A percentile compares a stretch with the other conserved stretches of the same genome.
phyloP scores from a whole-genome alignment of 371 early-diverging fungal genomes.

The Funneliformis caledonium region DNA sequence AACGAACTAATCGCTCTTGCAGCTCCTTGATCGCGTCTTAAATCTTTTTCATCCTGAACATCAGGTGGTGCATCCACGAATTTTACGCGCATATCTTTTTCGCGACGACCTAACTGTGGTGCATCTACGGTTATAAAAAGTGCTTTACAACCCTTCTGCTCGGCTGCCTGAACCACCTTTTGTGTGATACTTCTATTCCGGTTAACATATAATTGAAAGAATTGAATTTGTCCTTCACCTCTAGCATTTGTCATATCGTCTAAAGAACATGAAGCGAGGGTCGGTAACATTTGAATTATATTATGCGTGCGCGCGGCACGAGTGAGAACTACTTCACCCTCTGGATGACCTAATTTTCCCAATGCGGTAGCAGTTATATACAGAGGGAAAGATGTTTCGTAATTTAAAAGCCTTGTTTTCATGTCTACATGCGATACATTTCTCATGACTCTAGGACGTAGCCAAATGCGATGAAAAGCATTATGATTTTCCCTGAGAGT shows the following conservation, averaged over 20 bases:
- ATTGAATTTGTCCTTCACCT: constrained; percentile 50
- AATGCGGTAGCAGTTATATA: constrained; percentile 68
- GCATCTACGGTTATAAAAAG: constrained; percentile 94
- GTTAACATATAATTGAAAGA: constrained; percentile 92
- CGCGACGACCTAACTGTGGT: constrained; percentile 86
- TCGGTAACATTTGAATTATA: constrained; percentile 73
- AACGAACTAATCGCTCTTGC: constrained; percentile 77
- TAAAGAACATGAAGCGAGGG: constrained; percentile 73
- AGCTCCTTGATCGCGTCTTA: constrained; percentile 62
- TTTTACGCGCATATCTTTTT: constrained; percentile 89
- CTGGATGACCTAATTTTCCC: constrained; percentile 77
- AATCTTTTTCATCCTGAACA: constrained; percentile 42
- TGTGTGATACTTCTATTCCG: constrained; percentile 74
- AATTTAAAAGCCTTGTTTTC: constrained; percentile 68
- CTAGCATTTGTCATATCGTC: constrained; percentile 63
- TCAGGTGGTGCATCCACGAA: constrained; percentile 44
- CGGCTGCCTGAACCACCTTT: constrained; percentile 78
- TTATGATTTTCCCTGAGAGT: constrained; percentile 78
- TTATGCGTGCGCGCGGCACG: constrained; percentile 58
- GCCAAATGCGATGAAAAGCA: constrained; percentile 76
- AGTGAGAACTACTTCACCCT: constrained; percentile 75
- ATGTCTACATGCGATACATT: constrained; percentile 71
- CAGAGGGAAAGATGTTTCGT: constrained; percentile 56
- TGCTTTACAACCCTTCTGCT: constrained; percentile 80
- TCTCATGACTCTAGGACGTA: constrained; percentile 79